A percentile compares a stretch with the other conserved stretches of the same genome.
These are phyloP conservation scores for Umbelopsis isabellina DNA, from an alignment of 192 early-diverging fungal genomes.

Conservation along the genomic window DNA sequence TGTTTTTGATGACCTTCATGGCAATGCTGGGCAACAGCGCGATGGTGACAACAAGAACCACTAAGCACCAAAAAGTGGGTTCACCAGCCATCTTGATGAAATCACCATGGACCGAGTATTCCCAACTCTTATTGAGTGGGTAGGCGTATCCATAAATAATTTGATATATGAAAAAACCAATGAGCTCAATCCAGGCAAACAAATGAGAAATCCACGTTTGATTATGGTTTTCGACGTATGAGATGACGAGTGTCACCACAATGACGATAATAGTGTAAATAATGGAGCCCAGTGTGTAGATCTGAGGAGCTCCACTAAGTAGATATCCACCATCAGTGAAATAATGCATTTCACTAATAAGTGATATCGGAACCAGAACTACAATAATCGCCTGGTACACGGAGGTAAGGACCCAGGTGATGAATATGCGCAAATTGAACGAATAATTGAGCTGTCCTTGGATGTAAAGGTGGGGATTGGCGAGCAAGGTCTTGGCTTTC, in stretches of 20 bases:
- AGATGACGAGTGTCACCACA: constrained; percentile 71
- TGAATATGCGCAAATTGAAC: constrained; percentile 57
- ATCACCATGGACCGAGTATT: constrained; percentile 59
- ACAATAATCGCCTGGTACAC: constrained; percentile 56
- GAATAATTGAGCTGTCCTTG: constrained; percentile 57
- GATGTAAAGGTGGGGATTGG: constrained; percentile 74
- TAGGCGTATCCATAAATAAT: constrained; percentile 62
- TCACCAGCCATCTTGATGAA: constrained; percentile 51
- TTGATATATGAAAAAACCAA: constrained; percentile 65
- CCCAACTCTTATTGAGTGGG: constrained; percentile 45
- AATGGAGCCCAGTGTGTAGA: constrained; percentile 57
- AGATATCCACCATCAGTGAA: constrained; percentile 26
- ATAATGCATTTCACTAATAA: constrained; percentile 42
- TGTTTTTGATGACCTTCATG: constrained; percentile 38
- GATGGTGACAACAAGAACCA: constrained; percentile 56
- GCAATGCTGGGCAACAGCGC: constrained; percentile 57
- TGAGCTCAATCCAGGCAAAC: constrained; percentile 56
- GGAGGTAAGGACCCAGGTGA: constrained; percentile 58
- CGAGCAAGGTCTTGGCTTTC: constrained; percentile 61
- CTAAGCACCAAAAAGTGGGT: constrained; percentile 60
- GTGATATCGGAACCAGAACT: constrained; percentile 54
- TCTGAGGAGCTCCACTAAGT: constrained; percentile 48
- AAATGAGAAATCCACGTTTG: constrained; percentile 64
- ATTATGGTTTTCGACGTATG: constrained; percentile 70
- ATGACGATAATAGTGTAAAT: constrained; percentile 67